Conservation (phyloP, 768 basidiomycete genomes). For the Lyophyllum semitale region DNA sequence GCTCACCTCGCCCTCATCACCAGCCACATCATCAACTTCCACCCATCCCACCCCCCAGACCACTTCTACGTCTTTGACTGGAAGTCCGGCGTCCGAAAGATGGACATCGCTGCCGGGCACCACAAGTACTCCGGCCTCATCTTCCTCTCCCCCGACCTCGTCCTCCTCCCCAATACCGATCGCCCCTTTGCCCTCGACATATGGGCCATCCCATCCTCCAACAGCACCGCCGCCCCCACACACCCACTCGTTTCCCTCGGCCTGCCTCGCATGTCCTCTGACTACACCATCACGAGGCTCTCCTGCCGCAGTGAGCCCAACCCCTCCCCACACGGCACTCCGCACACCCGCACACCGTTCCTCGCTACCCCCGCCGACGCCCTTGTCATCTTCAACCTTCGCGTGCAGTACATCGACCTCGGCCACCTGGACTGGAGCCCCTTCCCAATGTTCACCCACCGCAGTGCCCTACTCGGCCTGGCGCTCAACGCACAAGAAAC, state of each 20-base stretch:
- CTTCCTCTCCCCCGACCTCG: constrained; percentile 22
- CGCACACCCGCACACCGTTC: constrained; percentile 4
- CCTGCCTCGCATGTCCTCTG: neutral
- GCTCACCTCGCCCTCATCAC: constrained; percentile 15
- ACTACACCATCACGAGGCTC: neutral
- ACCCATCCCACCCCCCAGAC: neutral
- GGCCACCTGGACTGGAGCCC: neutral
- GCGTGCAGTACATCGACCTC: neutral
- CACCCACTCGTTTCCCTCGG: constrained; percentile 3
- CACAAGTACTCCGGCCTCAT: constrained; percentile 24
- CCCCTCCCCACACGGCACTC: neutral
- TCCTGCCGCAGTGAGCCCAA: constrained; percentile 17
- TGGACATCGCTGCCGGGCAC: constrained; percentile 14
- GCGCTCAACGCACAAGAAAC: neutral
- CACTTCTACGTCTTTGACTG: constrained; percentile 18
- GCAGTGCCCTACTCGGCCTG: constrained; percentile 8
- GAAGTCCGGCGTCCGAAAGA: constrained; percentile 14
- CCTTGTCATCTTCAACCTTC: constrained; percentile 11
- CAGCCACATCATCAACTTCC: neutral
- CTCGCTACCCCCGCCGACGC: constrained; percentile 5
- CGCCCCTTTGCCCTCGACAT: constrained; percentile 21
- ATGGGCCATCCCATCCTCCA: constrained; percentile 22
- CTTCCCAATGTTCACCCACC: constrained; percentile 12
- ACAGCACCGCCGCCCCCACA: neutral
- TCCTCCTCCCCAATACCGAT: constrained; percentile 26